Conservation (phyloP, 805 yeast genomes). For the Novakomyces olei region DNA sequence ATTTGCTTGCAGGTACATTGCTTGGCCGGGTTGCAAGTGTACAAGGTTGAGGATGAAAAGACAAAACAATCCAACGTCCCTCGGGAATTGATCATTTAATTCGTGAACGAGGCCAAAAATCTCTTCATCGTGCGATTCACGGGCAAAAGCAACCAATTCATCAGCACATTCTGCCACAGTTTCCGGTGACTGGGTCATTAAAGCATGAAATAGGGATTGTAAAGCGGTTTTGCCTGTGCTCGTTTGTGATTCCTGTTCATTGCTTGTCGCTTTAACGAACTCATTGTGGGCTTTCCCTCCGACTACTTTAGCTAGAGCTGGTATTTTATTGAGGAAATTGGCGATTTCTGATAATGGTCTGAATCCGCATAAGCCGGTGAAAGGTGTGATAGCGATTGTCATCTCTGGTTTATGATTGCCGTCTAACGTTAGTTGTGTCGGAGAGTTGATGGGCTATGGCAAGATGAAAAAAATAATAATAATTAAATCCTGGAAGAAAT, state of each 20-base stretch:
- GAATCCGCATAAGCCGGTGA: conserved; percentile 96
- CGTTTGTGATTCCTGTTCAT: conserved; percentile 13
- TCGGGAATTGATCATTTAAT: conserved; percentile 71
- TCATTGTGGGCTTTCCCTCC: conserved; percentile 35
- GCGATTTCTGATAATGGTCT: conserved; percentile 68
- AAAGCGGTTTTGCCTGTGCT: conserved; percentile 30
- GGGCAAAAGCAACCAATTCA: conserved; percentile 45
- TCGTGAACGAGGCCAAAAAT: conserved; percentile 56
- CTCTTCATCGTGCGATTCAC: conserved; percentile 21
- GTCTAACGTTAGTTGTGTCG: too few relatives aligned
- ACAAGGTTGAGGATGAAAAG: conserved; percentile 82
- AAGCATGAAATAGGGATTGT: conserved; percentile 52
- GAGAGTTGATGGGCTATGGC: too few relatives aligned
- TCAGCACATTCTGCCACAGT: conserved; percentile 33
- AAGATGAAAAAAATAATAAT: too few relatives aligned
- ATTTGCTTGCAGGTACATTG: conserved; percentile 86
- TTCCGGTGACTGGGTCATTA: conserved; percentile 66
- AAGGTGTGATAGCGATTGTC: conserved; percentile 91
- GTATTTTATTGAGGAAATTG: conserved; percentile 41
- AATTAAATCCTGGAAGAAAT: too few relatives aligned
- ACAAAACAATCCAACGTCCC: conserved; percentile 86
- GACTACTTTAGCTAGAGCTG: conserved; percentile 53
- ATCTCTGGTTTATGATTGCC: conserved; percentile 99
- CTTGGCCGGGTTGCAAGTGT: conserved; percentile 65
- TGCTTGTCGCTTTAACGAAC: conserved; percentile 29